A percentile compares a stretch with the other conserved stretches of the same genome.
These are phyloP conservation scores for Pseudogymnoascus sp. DNA, from an alignment of 2,329 filamentous ascomycete species.

Conservation along the genomic window DNA sequence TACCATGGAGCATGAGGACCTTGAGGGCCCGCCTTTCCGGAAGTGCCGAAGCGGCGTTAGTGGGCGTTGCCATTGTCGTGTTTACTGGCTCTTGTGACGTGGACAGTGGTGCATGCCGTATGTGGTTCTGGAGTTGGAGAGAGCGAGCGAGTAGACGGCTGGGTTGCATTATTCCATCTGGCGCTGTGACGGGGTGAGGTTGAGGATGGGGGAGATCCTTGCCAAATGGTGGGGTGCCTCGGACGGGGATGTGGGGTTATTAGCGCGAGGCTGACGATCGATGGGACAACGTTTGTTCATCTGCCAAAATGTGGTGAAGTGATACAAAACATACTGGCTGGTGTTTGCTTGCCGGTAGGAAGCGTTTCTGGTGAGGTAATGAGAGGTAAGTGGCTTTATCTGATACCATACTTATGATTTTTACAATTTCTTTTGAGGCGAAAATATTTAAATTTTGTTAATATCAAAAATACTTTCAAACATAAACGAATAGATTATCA, in stretches of 20 bases:
- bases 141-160: background rate
- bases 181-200: background rate
- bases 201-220: background rate
- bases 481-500: too few species aligned
- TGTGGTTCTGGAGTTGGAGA: conserved; percentile 7
- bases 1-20: conserved; percentile 72
- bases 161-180: background rate
- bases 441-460: too few species aligned
- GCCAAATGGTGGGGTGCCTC: background rate
- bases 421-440: too few species aligned
- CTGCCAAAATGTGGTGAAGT: background rate
- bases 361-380: too few species aligned
- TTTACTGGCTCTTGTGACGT: background rate
- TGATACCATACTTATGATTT: too few species aligned
- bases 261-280: background rate
- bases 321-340: background rate
- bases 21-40: conserved; percentile 36
- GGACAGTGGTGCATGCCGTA: background rate
- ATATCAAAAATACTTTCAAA: too few species aligned
- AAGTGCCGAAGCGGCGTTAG: background rate
- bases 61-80: conserved; percentile 3
- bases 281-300: background rate
- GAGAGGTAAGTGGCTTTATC: too few species aligned
- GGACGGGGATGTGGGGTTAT: background rate
- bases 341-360: too few species aligned